Conservation (phyloP, 2,329 filamentous ascomycete genomes). For the Trichoderma sp. region DNA sequence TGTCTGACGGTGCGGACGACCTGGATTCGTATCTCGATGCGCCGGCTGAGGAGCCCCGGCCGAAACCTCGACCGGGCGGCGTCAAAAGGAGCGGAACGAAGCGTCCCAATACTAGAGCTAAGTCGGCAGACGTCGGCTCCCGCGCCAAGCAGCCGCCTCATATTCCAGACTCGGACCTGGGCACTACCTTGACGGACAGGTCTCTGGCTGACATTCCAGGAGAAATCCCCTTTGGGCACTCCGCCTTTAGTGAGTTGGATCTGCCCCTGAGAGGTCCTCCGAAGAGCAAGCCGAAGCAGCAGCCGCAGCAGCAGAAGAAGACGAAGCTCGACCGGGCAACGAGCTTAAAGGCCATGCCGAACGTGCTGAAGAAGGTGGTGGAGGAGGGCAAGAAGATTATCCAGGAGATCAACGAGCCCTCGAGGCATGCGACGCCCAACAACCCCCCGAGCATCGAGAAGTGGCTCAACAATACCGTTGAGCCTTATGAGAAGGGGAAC, state of each 20-base stretch:
- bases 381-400: conserved; percentile 67
- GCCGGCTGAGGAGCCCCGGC: conserved; percentile 43
- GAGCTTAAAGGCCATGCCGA: conserved; percentile 63
- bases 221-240: conserved; percentile 66
- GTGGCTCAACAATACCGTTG: conserved; percentile 65
- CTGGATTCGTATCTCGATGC: conserved; percentile 43
- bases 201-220: conserved; percentile 57
- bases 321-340: conserved; percentile 55
- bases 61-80: conserved; percentile 36
- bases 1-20: conserved; percentile 43
- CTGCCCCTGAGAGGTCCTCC: conserved; percentile 54
- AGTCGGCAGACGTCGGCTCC: conserved; percentile 37
- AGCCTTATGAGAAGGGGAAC: conserved; percentile 59
- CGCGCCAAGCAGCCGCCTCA: conserved; percentile 37
- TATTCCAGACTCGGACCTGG: conserved; percentile 39
- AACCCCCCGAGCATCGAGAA: conserved; percentile 66
- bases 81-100: conserved; percentile 36
- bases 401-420: conserved; percentile 61
- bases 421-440: conserved; percentile 52
- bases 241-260: conserved; percentile 67
- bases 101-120: conserved; percentile 25
- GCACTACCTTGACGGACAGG: conserved; percentile 49
- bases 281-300: conserved; percentile 46
- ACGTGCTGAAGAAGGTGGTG: conserved; percentile 66
- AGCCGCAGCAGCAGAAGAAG: conserved; percentile 46